These are phyloP conservation scores for Lasiodiplodia theobromae DNA, from an alignment of 2,329 filamentous ascomycete species.

Conservation along the genomic window DNA sequence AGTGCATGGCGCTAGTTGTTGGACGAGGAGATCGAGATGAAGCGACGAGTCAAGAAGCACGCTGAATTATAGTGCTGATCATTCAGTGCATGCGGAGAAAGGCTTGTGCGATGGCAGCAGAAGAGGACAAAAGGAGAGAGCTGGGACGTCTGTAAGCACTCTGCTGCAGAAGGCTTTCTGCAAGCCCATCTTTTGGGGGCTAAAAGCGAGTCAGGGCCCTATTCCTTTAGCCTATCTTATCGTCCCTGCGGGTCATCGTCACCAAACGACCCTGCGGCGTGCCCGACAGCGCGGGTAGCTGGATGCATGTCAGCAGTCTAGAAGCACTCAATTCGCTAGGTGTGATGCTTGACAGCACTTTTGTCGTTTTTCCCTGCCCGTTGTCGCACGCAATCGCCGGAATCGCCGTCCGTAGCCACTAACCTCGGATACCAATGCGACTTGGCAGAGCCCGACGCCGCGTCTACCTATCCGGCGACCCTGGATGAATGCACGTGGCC, in stretches of 20 bases:
- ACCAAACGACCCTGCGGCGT: neutral
- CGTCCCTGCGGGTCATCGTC: neutral
- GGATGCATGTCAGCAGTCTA: conserved; percentile 7
- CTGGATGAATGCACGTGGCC: neutral
- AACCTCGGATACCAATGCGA: neutral
- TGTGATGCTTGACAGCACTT: neutral
- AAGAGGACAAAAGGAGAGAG: neutral
- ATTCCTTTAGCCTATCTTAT: neutral
- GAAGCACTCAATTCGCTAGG: conserved; percentile 1
- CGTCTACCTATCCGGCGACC: neutral
- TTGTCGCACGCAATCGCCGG: neutral
- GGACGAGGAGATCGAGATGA: neutral
- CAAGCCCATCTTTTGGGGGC: neutral
- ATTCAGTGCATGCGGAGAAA: neutral
- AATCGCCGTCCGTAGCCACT: neutral
- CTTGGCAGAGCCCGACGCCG: neutral
- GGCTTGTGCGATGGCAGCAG: neutral
- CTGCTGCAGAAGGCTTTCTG: neutral
- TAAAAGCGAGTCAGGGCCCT: neutral
- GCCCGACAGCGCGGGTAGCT: neutral
- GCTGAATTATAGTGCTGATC: neutral
- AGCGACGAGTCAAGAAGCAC: neutral
- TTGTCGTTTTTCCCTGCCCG: neutral
- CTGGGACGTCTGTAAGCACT: neutral
- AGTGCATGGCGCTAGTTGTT: neutral